Conservation (phyloP, 106 monocot species). For the Dendrobium catenatum region DNA sequence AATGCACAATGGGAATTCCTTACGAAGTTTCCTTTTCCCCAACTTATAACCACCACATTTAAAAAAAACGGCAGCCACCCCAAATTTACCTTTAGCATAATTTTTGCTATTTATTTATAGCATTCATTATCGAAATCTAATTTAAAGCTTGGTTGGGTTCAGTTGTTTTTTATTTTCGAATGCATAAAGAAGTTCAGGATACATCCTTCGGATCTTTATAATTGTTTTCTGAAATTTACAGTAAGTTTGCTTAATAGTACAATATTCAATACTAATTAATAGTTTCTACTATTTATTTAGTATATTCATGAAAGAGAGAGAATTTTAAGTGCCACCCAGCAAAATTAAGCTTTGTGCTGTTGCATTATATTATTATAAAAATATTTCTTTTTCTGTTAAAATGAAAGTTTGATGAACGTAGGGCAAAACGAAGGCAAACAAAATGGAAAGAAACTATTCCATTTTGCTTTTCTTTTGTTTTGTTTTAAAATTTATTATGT, state of each 20-base stretch:
- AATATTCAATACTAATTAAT: background rate
- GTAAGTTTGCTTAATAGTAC: background rate
- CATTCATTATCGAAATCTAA: background rate
- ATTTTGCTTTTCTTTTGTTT: too few relatives aligned
- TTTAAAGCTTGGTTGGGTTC: background rate
- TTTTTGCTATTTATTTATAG: background rate
- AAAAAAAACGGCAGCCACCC: too few relatives aligned
- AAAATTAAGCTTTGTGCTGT: background rate
- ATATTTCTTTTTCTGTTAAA: background rate
- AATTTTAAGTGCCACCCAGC: background rate
- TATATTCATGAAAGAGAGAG: background rate
- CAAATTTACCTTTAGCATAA: too few relatives aligned
- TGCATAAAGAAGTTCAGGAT: background rate
- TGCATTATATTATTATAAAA: background rate
- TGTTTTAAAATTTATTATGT: too few relatives aligned
- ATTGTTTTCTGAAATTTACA: background rate
- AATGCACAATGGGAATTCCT: background rate
- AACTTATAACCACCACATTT: too few relatives aligned
- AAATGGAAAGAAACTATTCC: too few relatives aligned
- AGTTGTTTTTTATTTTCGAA: background rate
- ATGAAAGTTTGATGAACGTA: background rate
- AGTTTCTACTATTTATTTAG: background rate
- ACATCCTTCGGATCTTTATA: background rate
- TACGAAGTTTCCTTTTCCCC: too few relatives aligned
- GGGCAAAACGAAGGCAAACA: too few relatives aligned